Base-by-base conservation (phyloP, 139 green algal genomes). In the Chlorella sp. region DNA sequence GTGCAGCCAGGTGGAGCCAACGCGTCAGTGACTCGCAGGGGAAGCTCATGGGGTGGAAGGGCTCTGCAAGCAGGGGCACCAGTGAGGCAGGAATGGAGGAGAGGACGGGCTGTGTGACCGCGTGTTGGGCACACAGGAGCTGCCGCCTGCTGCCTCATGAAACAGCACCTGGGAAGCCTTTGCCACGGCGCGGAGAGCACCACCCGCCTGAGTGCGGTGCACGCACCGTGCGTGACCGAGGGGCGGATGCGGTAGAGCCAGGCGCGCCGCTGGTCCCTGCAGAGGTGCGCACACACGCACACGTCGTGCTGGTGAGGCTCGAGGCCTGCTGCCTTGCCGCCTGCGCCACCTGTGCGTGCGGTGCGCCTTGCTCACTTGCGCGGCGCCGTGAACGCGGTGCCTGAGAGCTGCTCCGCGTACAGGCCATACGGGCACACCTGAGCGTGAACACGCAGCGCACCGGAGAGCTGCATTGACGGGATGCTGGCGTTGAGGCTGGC, bases 211-310 rank as follows among this genome's bases (percentile, higher is more conserved):
- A n/a, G n/a, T 55, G 10, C 17, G 17, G 10, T 70, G 27, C 22
- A 27, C 64, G 2, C 23, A 71, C 65, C 80, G 71, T 97, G 90
- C 5, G 87, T 95, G 24, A 97, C 92, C 1, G 89, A 96, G 4
- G 94, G 94, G 1, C 83, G 84, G 59, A 94, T 93, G 74, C 94
- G 86, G 79, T 98, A 98, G 26, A 98, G 76, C 94, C 94, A 98
- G n/a, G 76, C 87, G 31, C 91, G 87, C 31, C 78, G 71, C 72
- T 94, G 90, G 0, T 88, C 64, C 32, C 84, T 89, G 59, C 74
- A 63, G n/a, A 34, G 23, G 50, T 2, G 32, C 30, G 62, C 30
- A 20, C 6, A 49, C 14, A 10, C 30, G 27, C 62, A 3, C 55
- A 55, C 17, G 17, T 55, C 17, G 42, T 17, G 10, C 17, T 17